Base-by-base conservation (phyloP, 441 rosid genomes). In the Viola pubescens region DNA sequence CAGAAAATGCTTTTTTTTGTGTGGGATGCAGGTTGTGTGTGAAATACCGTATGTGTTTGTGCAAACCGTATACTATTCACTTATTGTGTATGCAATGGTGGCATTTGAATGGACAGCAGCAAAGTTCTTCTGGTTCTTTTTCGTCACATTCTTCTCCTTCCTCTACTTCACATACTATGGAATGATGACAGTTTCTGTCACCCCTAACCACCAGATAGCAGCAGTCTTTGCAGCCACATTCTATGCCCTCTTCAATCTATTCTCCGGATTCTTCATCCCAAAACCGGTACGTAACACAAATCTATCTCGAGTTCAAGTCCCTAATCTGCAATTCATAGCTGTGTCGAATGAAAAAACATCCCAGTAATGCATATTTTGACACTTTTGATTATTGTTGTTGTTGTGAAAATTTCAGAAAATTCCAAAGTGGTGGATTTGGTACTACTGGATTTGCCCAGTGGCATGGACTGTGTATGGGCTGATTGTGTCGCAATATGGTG, bases 131-230 rank as follows among this genome's bases (percentile, higher is more conserved):
- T 86, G 96, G 95, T 91, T 88, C 77, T 91, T 67, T 79, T 83
- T 82, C 37, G 59, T 86, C 66, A 62, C 77, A 54, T 91, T 88
- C 78, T 73, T 88, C 80, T 77, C 98, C 62, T 83, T 88, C 74
- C 87, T 91, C 9, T 86, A 86, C 85, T 91, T 88, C 83, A 86
- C 92, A 34, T 91, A 84, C 77, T 86, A 91, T 0, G 96, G 94
- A 45, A 88, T 88, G 98, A 86, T 91, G 96, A 68, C 87, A 0
- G 90, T 68, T 26, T 85, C 55, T 55, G 80, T 91, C 61, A 85
- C 96, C 0, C 95, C 96, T 4, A 86, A 84, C 72, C 92, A 78
- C 47, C 96, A 88, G 83, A 76, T 87, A 3, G 90, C 98, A 7
- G 62, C 92, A 3, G 77, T 91, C 45, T 79, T 85, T 0, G 92